These are phyloP conservation scores for Passiflora organensis DNA, from an alignment of 345 rosid genomes.

Conservation along the genomic window DNA sequence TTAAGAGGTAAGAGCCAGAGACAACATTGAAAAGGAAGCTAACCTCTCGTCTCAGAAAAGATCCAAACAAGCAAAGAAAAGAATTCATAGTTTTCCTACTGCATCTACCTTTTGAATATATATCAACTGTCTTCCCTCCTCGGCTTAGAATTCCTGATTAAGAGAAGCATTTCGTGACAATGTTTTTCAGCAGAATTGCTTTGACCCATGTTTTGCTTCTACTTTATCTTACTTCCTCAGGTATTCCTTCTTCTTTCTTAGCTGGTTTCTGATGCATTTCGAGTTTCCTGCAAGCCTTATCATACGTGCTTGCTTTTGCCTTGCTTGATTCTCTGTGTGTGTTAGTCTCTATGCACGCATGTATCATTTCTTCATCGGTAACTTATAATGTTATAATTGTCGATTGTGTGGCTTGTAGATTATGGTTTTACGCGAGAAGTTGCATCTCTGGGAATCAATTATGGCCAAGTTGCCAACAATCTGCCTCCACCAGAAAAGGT, in stretches of 20 bases:
- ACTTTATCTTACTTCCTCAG: constrained; percentile 36
- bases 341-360: no score
- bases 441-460: constrained; percentile 74
- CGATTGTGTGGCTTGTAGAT: neutral
- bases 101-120: neutral
- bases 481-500: constrained; percentile 63
- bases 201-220: constrained; percentile 35
- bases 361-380: no score
- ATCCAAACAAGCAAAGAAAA: constrained; percentile 51
- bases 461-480: constrained; percentile 73
- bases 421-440: constrained; percentile 43
- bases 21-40: constrained; percentile 37
- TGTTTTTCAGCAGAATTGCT: constrained; percentile 22
- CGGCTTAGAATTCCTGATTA: constrained; percentile 3
- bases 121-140: constrained; percentile 11
- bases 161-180: constrained; percentile 18
- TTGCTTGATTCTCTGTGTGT: no score
- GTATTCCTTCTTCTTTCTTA: constrained; percentile 21
- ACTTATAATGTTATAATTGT: neutral
- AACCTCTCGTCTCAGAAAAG: constrained; percentile 17
- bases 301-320: no score
- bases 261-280: neutral
- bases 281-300: no score
- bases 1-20: constrained; percentile 24
- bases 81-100: constrained; percentile 25